phyloP scores from a whole-genome alignment of 192 early-diverging fungal genomes.

The Entomortierella parvispora region DNA sequence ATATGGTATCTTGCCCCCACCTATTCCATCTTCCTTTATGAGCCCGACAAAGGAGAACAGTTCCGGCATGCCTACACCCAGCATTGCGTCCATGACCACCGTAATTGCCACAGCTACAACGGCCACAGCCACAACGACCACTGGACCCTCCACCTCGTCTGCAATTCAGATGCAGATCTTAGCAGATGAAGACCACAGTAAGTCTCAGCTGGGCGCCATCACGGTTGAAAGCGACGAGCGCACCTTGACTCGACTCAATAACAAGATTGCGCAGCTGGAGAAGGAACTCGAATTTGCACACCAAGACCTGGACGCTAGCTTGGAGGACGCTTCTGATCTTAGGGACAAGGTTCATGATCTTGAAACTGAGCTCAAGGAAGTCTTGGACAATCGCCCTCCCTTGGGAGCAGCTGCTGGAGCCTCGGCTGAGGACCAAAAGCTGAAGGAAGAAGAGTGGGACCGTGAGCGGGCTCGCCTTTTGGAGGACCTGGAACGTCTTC shows the following conservation, averaged over 20 bases:
- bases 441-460: slow-evolving; percentile 21
- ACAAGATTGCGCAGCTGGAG: slow-evolving; percentile 38
- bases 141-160: background rate
- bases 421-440: slow-evolving; percentile 5
- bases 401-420: background rate
- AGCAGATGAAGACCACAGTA: slow-evolving; percentile 42
- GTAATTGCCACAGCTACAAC: background rate
- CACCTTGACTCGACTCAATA: slow-evolving; percentile 38
- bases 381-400: background rate
- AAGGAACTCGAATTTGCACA: slow-evolving; percentile 49
- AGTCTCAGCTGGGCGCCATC: slow-evolving; percentile 41
- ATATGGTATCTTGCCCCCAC: slow-evolving; percentile 44
- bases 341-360: slow-evolving; percentile 38
- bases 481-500: slow-evolving; percentile 18
- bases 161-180: slow-evolving; percentile 50
- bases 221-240: slow-evolving; percentile 36
- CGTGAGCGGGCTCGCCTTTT: slow-evolving; percentile 17
- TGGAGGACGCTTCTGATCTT: slow-evolving; percentile 23
- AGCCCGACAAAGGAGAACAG: background rate
- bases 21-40: slow-evolving; percentile 38
- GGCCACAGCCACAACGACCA: too few relatives aligned
- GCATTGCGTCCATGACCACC: background rate
- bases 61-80: background rate
- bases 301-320: slow-evolving; percentile 31
- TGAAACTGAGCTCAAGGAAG: slow-evolving; percentile 30